Conservation (phyloP, 2,329 filamentous ascomycete species). For the Aspergillus thermomutatus region DNA sequence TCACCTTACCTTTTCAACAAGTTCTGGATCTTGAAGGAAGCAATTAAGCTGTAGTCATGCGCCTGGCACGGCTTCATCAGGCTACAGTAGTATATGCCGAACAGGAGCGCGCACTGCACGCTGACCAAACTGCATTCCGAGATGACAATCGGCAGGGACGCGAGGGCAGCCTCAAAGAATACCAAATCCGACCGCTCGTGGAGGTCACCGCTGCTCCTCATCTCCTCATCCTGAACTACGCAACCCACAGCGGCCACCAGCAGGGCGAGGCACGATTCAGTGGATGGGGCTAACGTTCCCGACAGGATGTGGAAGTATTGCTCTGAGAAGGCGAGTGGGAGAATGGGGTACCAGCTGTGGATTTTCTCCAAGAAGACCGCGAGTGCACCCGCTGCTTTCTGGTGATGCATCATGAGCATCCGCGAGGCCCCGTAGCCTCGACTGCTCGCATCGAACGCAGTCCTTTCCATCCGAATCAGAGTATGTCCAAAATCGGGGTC, state of each 20-base stretch:
- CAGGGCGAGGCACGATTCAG: conserved; percentile 23
- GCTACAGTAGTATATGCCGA: conserved; percentile 26
- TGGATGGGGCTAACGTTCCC: conserved; percentile 13
- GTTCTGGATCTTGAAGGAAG: conserved; percentile 28
- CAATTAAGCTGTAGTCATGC: conserved; percentile 27
- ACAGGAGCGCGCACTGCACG: conserved; percentile 24
- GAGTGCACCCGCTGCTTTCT: conserved; percentile 17
- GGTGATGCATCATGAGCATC: conserved; percentile 18
- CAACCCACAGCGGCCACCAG: conserved; percentile 26
- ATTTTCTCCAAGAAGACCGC: conserved; percentile 22
- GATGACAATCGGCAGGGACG: conserved; percentile 19
- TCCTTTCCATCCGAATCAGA: neutral
- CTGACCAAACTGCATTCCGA: conserved; percentile 20
- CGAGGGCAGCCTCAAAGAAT: conserved; percentile 19
- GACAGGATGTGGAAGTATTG: conserved; percentile 19
- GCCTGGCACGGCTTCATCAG: conserved; percentile 27
- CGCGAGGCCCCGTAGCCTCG: conserved; percentile 1
- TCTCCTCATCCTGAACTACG: conserved; percentile 10
- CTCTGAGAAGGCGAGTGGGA: conserved; percentile 18
- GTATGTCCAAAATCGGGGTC: neutral
- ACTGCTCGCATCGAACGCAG: neutral
- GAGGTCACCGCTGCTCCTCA: neutral
- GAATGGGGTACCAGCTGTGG: conserved; percentile 27
- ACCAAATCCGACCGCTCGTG: conserved; percentile 7
- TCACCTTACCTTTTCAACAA: conserved; percentile 17